Evolutionary conservation across 2,329 filamentous ascomycete genomes (phyloP).

Genomic region (Aspergillus tanneri): DNA sequence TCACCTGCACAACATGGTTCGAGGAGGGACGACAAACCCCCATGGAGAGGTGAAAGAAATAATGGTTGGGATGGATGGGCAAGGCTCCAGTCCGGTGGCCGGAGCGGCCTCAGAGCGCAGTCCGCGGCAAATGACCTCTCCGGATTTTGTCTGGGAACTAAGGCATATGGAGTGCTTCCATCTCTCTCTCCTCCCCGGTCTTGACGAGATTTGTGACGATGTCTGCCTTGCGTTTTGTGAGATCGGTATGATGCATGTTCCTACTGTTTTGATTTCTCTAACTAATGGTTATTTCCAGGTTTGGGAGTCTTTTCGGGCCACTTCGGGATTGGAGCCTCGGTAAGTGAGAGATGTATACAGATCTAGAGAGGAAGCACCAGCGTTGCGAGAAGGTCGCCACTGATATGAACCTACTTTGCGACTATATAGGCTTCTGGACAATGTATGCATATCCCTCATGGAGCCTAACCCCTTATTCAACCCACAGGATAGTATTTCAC

Average conservation of each 20-base stretch:
- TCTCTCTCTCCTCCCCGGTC: neutral
- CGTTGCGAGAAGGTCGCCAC: too few species aligned
- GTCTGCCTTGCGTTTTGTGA: conserved; percentile 62
- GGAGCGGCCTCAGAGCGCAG: conserved; percentile 31
- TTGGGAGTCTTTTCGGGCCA: conserved; percentile 78
- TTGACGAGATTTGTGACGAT: conserved; percentile 38
- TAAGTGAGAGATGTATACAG: too few species aligned
- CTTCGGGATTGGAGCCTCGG: conserved; percentile 88
- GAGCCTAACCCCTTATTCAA: too few species aligned
- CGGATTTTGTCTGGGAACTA: too few species aligned
- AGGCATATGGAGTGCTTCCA: too few species aligned
- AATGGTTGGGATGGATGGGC: conserved; percentile 1
- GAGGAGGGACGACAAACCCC: conserved; percentile 9
- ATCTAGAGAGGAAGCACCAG: too few species aligned
- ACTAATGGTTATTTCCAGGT: conserved; percentile 55
- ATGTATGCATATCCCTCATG: conserved; percentile 35
- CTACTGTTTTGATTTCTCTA: neutral
- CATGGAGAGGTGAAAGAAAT: conserved; percentile 12
- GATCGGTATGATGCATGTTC: conserved; percentile 53
- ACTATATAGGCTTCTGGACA: conserved; percentile 35
- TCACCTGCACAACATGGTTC: conserved; percentile 31
- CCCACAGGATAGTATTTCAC: too few species aligned
- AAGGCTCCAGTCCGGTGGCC: conserved; percentile 26
- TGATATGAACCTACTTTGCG: too few species aligned
- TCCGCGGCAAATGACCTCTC: conserved; percentile 27